A percentile compares a stretch with the other conserved stretches of the same genome.
phyloP scores from a whole-genome alignment of 2,329 filamentous ascomycete genomes.

The Penicillium sp. region DNA sequence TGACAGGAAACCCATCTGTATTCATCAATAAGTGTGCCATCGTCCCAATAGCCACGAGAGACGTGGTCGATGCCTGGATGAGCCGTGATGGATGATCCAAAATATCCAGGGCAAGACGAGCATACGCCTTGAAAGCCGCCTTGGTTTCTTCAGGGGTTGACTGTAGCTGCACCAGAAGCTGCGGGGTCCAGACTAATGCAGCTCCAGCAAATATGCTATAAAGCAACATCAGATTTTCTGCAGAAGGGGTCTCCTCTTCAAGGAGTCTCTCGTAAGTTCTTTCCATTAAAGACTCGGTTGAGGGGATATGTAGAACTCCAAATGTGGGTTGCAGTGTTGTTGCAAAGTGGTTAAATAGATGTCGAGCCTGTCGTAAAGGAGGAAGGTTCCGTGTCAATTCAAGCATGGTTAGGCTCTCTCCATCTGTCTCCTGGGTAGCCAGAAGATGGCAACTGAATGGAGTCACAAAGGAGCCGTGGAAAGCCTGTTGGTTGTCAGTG shows the following conservation, averaged over 20 bases:
- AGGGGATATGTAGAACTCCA: conserved; percentile 25
- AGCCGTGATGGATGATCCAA: conserved; percentile 19
- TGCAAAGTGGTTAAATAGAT: conserved; percentile 22
- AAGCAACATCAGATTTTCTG: conserved; percentile 20
- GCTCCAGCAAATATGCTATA: conserved; percentile 25
- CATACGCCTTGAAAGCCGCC: conserved; percentile 21
- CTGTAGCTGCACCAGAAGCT: conserved; percentile 18
- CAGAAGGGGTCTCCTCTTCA: conserved; percentile 17
- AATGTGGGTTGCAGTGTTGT: conserved; percentile 21
- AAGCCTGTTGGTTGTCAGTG: conserved; percentile 8
- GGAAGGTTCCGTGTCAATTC: conserved; percentile 19
- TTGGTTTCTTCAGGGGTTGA: conserved; percentile 19
- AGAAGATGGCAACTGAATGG: conserved; percentile 18
- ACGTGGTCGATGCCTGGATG: conserved; percentile 22
- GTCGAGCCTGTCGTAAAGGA: conserved; percentile 21
- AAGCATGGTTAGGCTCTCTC: conserved; percentile 5
- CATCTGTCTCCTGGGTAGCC: not conserved
- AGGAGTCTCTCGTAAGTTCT: conserved; percentile 19
- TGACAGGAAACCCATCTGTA: conserved; percentile 22
- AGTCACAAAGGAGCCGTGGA: conserved; percentile 17
- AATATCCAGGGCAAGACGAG: conserved; percentile 17
- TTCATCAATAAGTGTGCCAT: conserved; percentile 24
- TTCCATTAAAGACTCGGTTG: conserved; percentile 17
- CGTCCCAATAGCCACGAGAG: conserved; percentile 19
- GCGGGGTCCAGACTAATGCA: conserved; percentile 20